A percentile compares a stretch with the other conserved stretches of the same genome.
phyloP scores from a whole-genome alignment of 257 asterid species.

The Ophiorrhiza pumila region DNA sequence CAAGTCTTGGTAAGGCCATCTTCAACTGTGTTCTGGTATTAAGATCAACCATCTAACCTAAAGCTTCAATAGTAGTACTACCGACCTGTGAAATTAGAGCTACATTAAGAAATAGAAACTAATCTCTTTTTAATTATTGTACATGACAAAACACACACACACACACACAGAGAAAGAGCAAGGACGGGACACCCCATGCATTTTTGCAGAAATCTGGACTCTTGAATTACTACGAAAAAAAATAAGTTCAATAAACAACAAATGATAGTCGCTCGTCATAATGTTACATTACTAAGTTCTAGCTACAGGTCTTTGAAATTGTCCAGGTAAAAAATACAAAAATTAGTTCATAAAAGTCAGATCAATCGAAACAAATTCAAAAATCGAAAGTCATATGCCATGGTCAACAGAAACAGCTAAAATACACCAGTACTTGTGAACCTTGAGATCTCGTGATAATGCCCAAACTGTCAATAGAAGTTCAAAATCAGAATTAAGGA shows the following conservation, averaged over 20 bases:
- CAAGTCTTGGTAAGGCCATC: too few relatives aligned
- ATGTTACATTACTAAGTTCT: not conserved
- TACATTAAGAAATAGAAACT: conserved; percentile 18
- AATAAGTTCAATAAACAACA: too few relatives aligned
- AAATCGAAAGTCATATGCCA: not conserved
- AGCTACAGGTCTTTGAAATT: not conserved
- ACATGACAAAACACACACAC: too few relatives aligned
- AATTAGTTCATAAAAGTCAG: not conserved
- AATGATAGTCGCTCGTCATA: too few relatives aligned
- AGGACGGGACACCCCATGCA: too few relatives aligned
- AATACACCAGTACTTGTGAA: conserved; percentile 20
- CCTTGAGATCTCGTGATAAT: conserved; percentile 91
- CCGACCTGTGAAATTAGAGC: conserved; percentile 57
- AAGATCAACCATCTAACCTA: too few relatives aligned
- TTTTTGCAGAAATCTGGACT: too few relatives aligned
- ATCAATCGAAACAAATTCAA: not conserved
- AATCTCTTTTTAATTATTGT: not conserved
- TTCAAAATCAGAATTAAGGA: too few relatives aligned
- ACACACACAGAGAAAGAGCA: too few relatives aligned
- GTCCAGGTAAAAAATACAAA: not conserved
- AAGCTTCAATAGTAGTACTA: too few relatives aligned
- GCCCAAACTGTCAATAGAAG: conserved; percentile 94
- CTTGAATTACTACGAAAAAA: not conserved
- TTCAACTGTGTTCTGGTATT: too few relatives aligned
- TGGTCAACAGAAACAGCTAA: too few relatives aligned